Conservation (phyloP, 2,329 filamentous ascomycete species). For the Aureobasidium sp. region DNA sequence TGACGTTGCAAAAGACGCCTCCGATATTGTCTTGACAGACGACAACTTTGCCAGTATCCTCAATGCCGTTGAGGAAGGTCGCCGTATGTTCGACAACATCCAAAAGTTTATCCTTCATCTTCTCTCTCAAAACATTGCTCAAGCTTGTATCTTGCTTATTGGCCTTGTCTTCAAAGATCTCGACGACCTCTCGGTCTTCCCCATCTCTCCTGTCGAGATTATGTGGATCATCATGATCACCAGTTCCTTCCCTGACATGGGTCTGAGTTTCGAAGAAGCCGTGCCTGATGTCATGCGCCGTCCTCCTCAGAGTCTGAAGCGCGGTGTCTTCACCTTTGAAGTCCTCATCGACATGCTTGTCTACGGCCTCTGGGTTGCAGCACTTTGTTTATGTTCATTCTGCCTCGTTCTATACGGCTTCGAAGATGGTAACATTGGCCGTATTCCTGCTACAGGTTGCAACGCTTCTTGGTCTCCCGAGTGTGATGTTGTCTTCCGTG, state of each 20-base stretch:
- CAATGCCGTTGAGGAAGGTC: slow-evolving; percentile 70
- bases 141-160: slow-evolving; percentile 71
- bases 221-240: slow-evolving; percentile 95
- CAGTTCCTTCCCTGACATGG: slow-evolving; percentile 80
- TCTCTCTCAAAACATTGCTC: slow-evolving; percentile 73
- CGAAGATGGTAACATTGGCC: slow-evolving; percentile 46
- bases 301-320: slow-evolving; percentile 62
- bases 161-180: slow-evolving; percentile 72
- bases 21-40: slow-evolving; percentile 70
- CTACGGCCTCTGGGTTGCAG: slow-evolving; percentile 72
- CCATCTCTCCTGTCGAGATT: slow-evolving; percentile 75
- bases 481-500: slow-evolving; percentile 62
- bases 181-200: slow-evolving; percentile 68
- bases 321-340: slow-evolving; percentile 70
- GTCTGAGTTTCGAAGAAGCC: slow-evolving; percentile 72
- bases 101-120: slow-evolving; percentile 79
- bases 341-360: slow-evolving; percentile 73
- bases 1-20: slow-evolving; percentile 77
- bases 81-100: slow-evolving; percentile 80
- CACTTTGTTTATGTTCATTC: slow-evolving; percentile 56
- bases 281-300: slow-evolving; percentile 71
- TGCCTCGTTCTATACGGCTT: slow-evolving; percentile 57
- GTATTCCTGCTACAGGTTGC: slow-evolving; percentile 49
- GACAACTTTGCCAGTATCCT: slow-evolving; percentile 87
- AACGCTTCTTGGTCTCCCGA: slow-evolving; percentile 49